Evolutionary conservation across 768 basidiomycete species (phyloP).

Genomic region (Favolaschia claudopus): DNA sequence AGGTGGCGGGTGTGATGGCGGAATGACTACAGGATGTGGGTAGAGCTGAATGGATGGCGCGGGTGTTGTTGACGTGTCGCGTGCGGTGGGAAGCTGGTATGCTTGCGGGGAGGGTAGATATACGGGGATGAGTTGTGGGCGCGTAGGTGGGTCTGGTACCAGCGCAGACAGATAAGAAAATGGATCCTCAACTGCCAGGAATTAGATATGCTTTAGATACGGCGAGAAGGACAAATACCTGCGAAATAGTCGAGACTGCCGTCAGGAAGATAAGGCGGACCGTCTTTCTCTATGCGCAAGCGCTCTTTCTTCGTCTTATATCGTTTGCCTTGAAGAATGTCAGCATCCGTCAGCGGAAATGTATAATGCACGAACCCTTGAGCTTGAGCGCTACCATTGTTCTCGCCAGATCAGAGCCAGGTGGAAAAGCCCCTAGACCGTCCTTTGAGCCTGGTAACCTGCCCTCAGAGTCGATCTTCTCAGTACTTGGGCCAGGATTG

Average conservation of each 20-base stretch:
- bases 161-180: constrained; percentile 72
- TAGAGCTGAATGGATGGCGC: constrained; percentile 25
- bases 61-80: constrained; percentile 31
- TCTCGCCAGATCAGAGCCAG: constrained; percentile 74
- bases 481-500: constrained; percentile 36
- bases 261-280: constrained; percentile 73
- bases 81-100: constrained; percentile 32
- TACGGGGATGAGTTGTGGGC: constrained; percentile 65
- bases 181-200: constrained; percentile 75
- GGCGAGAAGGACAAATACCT: constrained; percentile 45
- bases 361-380: constrained; percentile 57
- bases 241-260: constrained; percentile 82
- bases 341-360: background rate
- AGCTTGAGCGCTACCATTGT: constrained; percentile 77
- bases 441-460: constrained; percentile 80
- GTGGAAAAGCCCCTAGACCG: constrained; percentile 75
- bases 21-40: constrained; percentile 23
- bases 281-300: constrained; percentile 77
- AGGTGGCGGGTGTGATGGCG: constrained; percentile 8
- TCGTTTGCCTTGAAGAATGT: constrained; percentile 61
- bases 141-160: constrained; percentile 62
- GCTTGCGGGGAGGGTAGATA: constrained; percentile 41
- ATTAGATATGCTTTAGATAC: background rate
- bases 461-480: constrained; percentile 70
- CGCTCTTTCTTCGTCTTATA: constrained; percentile 86